Evolutionary conservation across 2,329 filamentous ascomycete genomes (phyloP).

Genomic region (Pestalotiopsis sp.): DNA sequence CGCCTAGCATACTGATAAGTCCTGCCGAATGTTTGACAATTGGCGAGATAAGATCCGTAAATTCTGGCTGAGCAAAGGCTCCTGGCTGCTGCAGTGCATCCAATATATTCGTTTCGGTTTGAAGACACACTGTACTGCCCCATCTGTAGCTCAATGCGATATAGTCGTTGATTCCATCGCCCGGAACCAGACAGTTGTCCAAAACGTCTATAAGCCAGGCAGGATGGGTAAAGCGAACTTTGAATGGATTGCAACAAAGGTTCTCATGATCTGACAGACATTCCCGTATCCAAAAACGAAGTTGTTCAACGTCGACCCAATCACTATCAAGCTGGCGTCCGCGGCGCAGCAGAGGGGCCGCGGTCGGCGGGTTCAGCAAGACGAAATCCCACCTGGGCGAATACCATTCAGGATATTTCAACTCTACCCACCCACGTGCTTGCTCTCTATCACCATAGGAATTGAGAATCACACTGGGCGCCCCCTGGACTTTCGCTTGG

Average conservation of each 20-base stretch:
- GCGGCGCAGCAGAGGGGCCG: not conserved
- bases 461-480: too few species aligned
- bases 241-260: slow-evolving; percentile 3
- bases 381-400: not conserved
- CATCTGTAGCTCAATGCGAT: slow-evolving; percentile 8
- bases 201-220: slow-evolving; percentile 8
- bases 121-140: not conserved
- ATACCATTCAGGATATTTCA: too few species aligned
- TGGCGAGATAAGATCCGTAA: not conserved
- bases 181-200: not conserved
- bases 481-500: not conserved
- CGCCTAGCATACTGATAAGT: not conserved
- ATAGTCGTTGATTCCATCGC: not conserved
- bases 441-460: too few species aligned
- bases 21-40: not conserved
- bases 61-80: not conserved
- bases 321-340: not conserved
- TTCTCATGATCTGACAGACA: slow-evolving; percentile 1
- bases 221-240: not conserved
- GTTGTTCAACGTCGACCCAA: slow-evolving; percentile 7
- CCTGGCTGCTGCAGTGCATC: not conserved
- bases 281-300: not conserved
- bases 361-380: not conserved
- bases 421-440: too few species aligned
- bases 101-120: not conserved